phyloP scores from a whole-genome alignment of 2,329 filamentous ascomycete species.

The Bipolaris cookei region DNA sequence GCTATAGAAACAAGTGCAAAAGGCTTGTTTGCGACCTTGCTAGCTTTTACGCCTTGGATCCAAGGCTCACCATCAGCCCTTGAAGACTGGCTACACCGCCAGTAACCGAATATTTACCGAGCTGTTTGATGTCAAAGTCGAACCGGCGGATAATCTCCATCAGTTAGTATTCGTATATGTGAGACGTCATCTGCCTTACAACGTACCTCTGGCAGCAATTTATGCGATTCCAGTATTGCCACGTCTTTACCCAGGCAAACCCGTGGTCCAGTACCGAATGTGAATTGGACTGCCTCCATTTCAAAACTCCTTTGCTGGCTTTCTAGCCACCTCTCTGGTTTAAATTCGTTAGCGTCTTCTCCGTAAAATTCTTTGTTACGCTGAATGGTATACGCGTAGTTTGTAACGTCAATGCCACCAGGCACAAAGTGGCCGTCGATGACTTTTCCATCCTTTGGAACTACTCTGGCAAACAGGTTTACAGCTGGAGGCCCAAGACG shows the following conservation, averaged over 20 bases:
- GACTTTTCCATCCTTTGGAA: constrained; percentile 38
- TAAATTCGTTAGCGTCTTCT: constrained; percentile 50
- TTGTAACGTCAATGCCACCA: constrained; percentile 55
- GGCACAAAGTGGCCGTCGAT: constrained; percentile 52
- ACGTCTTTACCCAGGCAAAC: constrained; percentile 44
- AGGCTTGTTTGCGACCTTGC: neutral
- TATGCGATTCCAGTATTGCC: constrained; percentile 40
- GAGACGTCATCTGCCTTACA: neutral
- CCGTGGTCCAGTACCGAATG: constrained; percentile 38
- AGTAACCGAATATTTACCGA: constrained; percentile 36
- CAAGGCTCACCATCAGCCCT: constrained; percentile 27
- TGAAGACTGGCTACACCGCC: constrained; percentile 43
- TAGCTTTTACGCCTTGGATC: constrained; percentile 3
- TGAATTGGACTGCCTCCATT: constrained; percentile 40
- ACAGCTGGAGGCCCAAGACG: constrained; percentile 59
- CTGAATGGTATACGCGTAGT: constrained; percentile 57
- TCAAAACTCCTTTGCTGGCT: constrained; percentile 32
- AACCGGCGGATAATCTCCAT: constrained; percentile 37
- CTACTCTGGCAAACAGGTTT: constrained; percentile 58
- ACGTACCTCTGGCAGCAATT: constrained; percentile 45
- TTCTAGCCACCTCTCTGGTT: constrained; percentile 52
- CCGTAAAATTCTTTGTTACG: constrained; percentile 53
- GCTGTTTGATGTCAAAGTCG: constrained; percentile 32
- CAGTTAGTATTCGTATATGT: neutral
- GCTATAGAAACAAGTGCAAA: neutral